phyloP scores from a whole-genome alignment of 2,329 filamentous ascomycete genomes.

The Nemania diffusa region DNA sequence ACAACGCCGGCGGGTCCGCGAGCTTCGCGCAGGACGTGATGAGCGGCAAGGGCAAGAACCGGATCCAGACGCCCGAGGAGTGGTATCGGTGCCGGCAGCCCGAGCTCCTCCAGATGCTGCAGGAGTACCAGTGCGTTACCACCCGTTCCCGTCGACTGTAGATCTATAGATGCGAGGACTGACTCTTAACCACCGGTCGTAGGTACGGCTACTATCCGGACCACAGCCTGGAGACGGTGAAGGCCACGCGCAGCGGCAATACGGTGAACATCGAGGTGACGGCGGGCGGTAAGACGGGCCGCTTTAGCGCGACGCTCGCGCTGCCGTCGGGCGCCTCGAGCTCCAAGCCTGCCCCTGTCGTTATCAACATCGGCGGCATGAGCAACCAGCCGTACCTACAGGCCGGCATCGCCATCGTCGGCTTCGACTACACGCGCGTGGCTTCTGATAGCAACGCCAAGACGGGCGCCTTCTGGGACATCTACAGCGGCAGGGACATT shows the following conservation, averaged over 20 bases:
- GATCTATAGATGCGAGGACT: background rate
- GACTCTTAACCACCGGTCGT: background rate
- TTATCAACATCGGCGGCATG: constrained; percentile 63
- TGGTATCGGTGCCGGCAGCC: constrained; percentile 62
- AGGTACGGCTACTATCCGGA: constrained; percentile 60
- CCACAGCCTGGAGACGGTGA: constrained; percentile 58
- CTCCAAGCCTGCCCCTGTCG: constrained; percentile 54
- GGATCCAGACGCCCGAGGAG: constrained; percentile 57
- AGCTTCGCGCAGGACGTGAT: constrained; percentile 50
- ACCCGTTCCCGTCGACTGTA: background rate
- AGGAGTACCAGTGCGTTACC: constrained; percentile 59
- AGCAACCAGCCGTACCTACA: constrained; percentile 58
- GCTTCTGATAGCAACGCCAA: constrained; percentile 61
- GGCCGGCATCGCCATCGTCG: constrained; percentile 60
- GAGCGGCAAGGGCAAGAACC: constrained; percentile 54
- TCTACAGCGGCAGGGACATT: constrained; percentile 61
- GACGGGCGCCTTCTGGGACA: constrained; percentile 60
- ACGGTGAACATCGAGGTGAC: constrained; percentile 56
- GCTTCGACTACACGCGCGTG: constrained; percentile 60
- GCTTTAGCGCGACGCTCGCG: constrained; percentile 56
- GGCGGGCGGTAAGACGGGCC: constrained; percentile 56
- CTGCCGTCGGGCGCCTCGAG: constrained; percentile 52
- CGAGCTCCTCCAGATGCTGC: constrained; percentile 60
- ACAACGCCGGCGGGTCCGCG: constrained; percentile 48
- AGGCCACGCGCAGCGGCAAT: constrained; percentile 58